phyloP scores from a whole-genome alignment of 2,329 filamentous ascomycete species.

The Macrophomina pseudophaseolina region DNA sequence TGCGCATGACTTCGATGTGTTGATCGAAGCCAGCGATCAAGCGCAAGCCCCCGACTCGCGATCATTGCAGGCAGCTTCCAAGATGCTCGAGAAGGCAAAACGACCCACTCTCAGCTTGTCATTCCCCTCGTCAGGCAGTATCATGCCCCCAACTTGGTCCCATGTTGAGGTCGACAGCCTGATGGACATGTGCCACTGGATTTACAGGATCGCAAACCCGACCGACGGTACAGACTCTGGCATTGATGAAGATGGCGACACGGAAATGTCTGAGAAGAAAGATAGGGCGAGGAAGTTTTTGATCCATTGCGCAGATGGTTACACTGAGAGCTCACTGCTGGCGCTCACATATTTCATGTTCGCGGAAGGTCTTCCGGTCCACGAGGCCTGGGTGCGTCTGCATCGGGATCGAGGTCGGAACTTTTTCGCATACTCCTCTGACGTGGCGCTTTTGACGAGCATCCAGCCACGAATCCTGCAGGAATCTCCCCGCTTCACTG shows the following conservation, averaged over 20 bases:
- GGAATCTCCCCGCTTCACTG: slow-evolving; percentile 65
- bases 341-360: slow-evolving; percentile 94
- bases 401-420: slow-evolving; percentile 84
- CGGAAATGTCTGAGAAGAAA: slow-evolving; percentile 51
- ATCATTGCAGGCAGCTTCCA: slow-evolving; percentile 67
- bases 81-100: slow-evolving; percentile 55
- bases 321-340: slow-evolving; percentile 90
- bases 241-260: slow-evolving; percentile 50
- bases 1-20: slow-evolving; percentile 73
- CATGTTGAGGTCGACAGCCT: slow-evolving; percentile 83
- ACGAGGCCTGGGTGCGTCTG: slow-evolving; percentile 84
- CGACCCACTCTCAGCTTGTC: slow-evolving; percentile 65
- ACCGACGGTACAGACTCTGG: slow-evolving; percentile 52
- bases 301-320: slow-evolving; percentile 93
- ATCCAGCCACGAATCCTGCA: slow-evolving; percentile 77
- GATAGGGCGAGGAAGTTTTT: slow-evolving; percentile 70
- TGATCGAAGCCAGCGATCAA: slow-evolving; percentile 88
- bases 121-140: slow-evolving; percentile 93
- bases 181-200: slow-evolving; percentile 86
- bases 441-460: slow-evolving; percentile 79
- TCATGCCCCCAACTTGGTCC: slow-evolving; percentile 82
- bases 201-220: slow-evolving; percentile 73
- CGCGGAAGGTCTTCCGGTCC: slow-evolving; percentile 78
- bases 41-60: slow-evolving; percentile 74
- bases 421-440: slow-evolving; percentile 93